These are phyloP conservation scores for Coleophoma eucalyptorum DNA, from an alignment of 2,329 filamentous ascomycete genomes.

Conservation along the genomic window DNA sequence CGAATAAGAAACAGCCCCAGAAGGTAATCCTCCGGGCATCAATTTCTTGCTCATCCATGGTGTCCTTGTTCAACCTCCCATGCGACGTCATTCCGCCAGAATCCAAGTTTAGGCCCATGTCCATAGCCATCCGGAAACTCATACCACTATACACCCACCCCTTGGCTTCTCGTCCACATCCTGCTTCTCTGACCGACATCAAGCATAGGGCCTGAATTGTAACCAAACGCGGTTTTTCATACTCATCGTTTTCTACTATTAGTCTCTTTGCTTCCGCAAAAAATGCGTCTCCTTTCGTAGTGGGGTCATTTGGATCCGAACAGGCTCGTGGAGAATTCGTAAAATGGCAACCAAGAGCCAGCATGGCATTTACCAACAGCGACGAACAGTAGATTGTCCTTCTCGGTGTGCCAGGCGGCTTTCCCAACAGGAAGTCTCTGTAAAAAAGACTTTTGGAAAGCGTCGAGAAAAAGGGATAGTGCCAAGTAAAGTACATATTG, in stretches of 20 bases:
- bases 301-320: slow-evolving; percentile 66
- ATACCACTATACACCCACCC: slow-evolving; percentile 99
- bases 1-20: slow-evolving; percentile 97
- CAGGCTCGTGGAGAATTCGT: slow-evolving; percentile 72
- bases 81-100: slow-evolving; percentile 56
- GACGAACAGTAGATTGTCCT: slow-evolving; percentile 79
- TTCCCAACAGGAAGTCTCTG: slow-evolving; percentile 75
- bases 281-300: slow-evolving; percentile 92
- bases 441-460: slow-evolving; percentile 85
- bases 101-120: slow-evolving; percentile 88
- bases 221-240: slow-evolving; percentile 81
- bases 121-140: slow-evolving; percentile 96
- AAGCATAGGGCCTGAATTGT: slow-evolving; percentile 91
- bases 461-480: slow-evolving; percentile 94
- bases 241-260: slow-evolving; percentile 87
- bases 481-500: slow-evolving; percentile 98
- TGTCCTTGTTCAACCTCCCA: slow-evolving; percentile 42
- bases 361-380: slow-evolving; percentile 87
- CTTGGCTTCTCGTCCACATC: slow-evolving; percentile 88
- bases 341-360: slow-evolving; percentile 91
- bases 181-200: slow-evolving; percentile 95
- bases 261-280: slow-evolving; percentile 90
- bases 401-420: slow-evolving; percentile 45
- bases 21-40: slow-evolving; percentile 91
- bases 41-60: slow-evolving; percentile 74